Conservation (phyloP, 352 stramenopile genomes). For the Globisporangium yorkense region DNA sequence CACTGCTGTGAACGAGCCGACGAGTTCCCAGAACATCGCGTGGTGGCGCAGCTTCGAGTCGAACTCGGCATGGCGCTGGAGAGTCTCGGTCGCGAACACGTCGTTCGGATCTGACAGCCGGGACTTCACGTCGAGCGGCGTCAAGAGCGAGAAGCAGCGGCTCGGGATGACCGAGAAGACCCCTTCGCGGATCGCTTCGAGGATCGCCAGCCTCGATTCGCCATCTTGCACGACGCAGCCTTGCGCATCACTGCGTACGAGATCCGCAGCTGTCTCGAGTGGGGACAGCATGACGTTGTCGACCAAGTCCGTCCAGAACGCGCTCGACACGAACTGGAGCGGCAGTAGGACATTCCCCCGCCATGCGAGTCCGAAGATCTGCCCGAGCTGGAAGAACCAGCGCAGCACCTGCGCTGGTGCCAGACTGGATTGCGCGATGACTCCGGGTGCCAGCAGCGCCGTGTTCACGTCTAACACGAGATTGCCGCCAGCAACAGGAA, state of each 20-base stretch:
- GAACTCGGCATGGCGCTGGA: slow-evolving; percentile 31
- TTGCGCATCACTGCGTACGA: not conserved
- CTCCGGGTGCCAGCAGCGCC: slow-evolving; percentile 23
- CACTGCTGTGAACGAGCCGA: slow-evolving; percentile 33
- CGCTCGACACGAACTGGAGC: slow-evolving; percentile 37
- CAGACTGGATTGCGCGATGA: slow-evolving; percentile 12
- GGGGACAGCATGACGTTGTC: not conserved
- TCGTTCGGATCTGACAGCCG: slow-evolving; percentile 31
- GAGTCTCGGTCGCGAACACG: slow-evolving; percentile 10
- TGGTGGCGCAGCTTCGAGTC: slow-evolving; percentile 20
- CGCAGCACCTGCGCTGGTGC: slow-evolving; percentile 24
- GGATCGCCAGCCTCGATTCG: slow-evolving; percentile 6
- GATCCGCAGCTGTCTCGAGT: not conserved
- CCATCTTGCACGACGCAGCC: not conserved
- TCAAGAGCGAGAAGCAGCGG: slow-evolving; percentile 38
- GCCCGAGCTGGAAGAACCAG: slow-evolving; percentile 55
- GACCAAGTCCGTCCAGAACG: slow-evolving; percentile 40
- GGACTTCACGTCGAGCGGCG: slow-evolving; percentile 22
- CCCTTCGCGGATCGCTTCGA: slow-evolving; percentile 46
- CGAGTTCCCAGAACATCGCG: slow-evolving; percentile 39
- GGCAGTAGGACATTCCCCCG: slow-evolving; percentile 34
- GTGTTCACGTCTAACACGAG: slow-evolving; percentile 50
- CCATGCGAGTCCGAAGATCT: slow-evolving; percentile 63
- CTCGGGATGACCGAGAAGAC: slow-evolving; percentile 46
- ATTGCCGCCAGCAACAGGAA: slow-evolving; percentile 8